Evolutionary conservation across 192 early-diverging fungal species (phyloP), one percentile per base, ranked within the genome.

Genomic region (Podochytrium sp.): DNA sequence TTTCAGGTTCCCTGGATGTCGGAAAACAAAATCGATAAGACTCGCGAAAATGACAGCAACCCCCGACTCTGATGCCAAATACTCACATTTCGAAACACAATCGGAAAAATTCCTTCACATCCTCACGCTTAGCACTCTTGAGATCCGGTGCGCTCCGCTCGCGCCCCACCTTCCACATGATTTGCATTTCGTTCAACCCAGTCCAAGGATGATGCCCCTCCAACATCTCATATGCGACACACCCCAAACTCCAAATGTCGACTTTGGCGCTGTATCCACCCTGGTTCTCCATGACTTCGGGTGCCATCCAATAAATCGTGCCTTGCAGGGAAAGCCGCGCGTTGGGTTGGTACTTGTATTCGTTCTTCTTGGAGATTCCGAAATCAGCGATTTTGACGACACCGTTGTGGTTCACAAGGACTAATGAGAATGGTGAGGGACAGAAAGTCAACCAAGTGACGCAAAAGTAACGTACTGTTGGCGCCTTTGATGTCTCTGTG

Each of bases 241-340:
- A 98, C 7, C 96, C 96, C 33, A 99, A 81, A 74, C 91, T 91
- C 82, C 81, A 78, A 16, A 80, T 77, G 42, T 78, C 79, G 29
- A 92, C 94, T 84, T 96, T 98, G 65, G 90, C 86, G 6, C 93
- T 94, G 76, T 97, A 98, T 35, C 72, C 72, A 38, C 92, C 90
- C 2, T 92, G 94, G 78, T 93, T 91, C 78, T 94, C 93, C 57
- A 96, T 93, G 4, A 98, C 95, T 81, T 98, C 98, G 27, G 96
- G 98, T n/a, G 98, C 96, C 96, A 98, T 98, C 98, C 97, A 99
- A 80, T 93, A 94, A 33, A 98, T 91, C 0, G 95, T 95, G 1
- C 98, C 98, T 83, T 98, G 95, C 65, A 98, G 77, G 49, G 95
- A 96, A 65, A 88, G 81, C 32, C 73, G 77, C 0, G 82, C 73